Base-by-base conservation (phyloP, 176 grass and related monocot genomes). In the Secale cereale region DNA sequence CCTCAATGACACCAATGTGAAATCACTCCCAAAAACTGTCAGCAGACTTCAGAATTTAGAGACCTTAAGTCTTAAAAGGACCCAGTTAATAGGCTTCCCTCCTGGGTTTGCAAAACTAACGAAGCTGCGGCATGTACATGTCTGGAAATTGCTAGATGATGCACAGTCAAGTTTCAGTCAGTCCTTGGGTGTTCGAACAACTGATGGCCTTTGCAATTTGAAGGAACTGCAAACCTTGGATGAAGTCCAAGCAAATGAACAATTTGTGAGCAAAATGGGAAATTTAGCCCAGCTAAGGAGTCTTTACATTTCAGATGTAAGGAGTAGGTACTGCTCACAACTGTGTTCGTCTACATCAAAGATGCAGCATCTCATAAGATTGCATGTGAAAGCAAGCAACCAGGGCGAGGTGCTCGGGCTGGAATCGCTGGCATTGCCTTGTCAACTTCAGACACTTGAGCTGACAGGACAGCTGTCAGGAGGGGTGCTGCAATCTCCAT, bases 21-120 rank as follows among this genome's bases (percentile, higher is more conserved):
- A 88, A 35, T 23, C 62, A 25, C 82, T 97, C 25, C 91, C 94
- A 26, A 81, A 86, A 30, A 83, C 87, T 29, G 30, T 97, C 27
- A 46, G 29, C 0, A 91, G 72, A 25, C 88, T 96, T 43, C n/a
- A 32, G 0, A 88, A 85, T 54, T 87, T 97, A 31, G 67, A 88
- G 77, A 97, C 89, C 25, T 41, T 91, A 26, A 90, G 90, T 32
- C 83, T 93, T 26, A 39, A 20, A 15, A 7, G 19, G 3, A 83
- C 84, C 2, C 39, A 73, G 10, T 19, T 72, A 20, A 12, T 70
- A 29, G 67, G 23, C 35, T 57, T 91, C 9, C 57, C 90, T 20
- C 27, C 1, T 46, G 78, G 72, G 6, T 77, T 88, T 70, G 57
- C 26, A 13, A 59, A 78, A 32, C 26, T 91, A 20, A 88, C 65